Base-by-base conservation (phyloP, 192 early-diverging fungal genomes). In the Geranomyces variabilis region DNA sequence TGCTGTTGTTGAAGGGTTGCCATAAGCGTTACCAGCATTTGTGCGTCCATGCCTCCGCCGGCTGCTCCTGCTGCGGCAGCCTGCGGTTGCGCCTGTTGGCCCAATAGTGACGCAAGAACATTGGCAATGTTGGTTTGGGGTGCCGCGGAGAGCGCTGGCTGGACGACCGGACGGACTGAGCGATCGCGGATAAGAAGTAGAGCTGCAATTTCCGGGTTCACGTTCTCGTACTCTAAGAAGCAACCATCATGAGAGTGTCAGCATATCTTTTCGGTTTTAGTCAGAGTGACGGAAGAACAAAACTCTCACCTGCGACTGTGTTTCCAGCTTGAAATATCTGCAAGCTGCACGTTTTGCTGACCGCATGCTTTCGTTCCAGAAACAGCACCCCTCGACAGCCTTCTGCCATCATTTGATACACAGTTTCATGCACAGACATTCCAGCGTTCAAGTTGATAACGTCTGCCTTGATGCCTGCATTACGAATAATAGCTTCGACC, bases 361-460 rank as follows among this genome's bases (percentile, higher is more conserved):
- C 46, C 26, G 75, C 84, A 60, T 81, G 71, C 3, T 67, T 49
- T 14, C 73, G 29, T 51, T 85, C 84, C 55, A 85, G 31, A 60
- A 83, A 81, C 22, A 85, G 60, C 4, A 82, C 76, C 5, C 77
- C 79, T 17, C 81, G 61, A 12, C 79, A 77, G n/a, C 80, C 77
- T 59, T 81, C 80, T 5, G 58, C 70, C 62, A 78, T 78, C 77
- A 81, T 78, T 58, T 83, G 79, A 22, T 81, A 63, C 24, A 81
- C 71, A 21, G 80, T 66, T 8, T 67, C 64, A 5, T 76, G 56
- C 17, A 83, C 48, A n/a, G 70, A 33, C 43, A 71, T 45, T 49
- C 70, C 75, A n/a, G 72, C 58, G 46, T 66, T 51, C 10, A 83
- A 59, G 58, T 72, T 62, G 17, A 81, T 47, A 7, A 63, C 66